Evolutionary conservation across 2,329 filamentous ascomycete species (phyloP), one percentile per base, ranked within the genome.

Genomic region (Penicillium psychrosexuale): DNA sequence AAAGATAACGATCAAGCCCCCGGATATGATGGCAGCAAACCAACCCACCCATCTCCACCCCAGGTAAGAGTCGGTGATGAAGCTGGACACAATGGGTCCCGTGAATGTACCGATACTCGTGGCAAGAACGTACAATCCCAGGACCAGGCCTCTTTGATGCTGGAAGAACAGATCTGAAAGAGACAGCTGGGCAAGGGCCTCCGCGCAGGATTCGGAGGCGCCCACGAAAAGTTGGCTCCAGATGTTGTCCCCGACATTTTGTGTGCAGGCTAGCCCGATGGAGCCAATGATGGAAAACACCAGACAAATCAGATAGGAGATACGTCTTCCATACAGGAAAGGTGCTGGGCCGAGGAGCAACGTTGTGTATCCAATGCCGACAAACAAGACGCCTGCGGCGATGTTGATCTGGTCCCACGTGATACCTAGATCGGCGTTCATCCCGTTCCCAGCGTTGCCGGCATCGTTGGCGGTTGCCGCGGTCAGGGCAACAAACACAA

Each of bases 151-250:
- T 40, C 80, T 77, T 56, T 82, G 80, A 61, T 84, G 82, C 68
- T 83, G 79, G 57, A 80, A 84, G 72, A 82, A 84, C 30, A 84
- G 74, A 60, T 84, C 82, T 8, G 81, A 79, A 28, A 84, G 70
- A 1, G 80, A 82, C n/a, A 83, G 68, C 62, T 84, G 82, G 7
- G 81, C 81, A 30, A 80, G 76, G 0, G 82, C 81, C 66, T 84
- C 82, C 2, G 80, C 81, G 39, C 80, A 80, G 8, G 80, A 76
- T 66, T 84, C 81, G 5, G 81, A 83, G 3, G 80, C 80, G 15
- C 82, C 82, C 2, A 84, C 79, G 51, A 84, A 83, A 2, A 84
- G 72, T 63, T 84, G 82, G 44, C 79, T 80, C 75, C 79, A 82
- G 52, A 83, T 77, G 2, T 79, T 77, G 53, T 82, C 79, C 15